Evolutionary conservation across 495 filamentous ascomycete species (phyloP), one percentile per base, ranked within the genome.

Genomic region (Monascus purpureus): DNA sequence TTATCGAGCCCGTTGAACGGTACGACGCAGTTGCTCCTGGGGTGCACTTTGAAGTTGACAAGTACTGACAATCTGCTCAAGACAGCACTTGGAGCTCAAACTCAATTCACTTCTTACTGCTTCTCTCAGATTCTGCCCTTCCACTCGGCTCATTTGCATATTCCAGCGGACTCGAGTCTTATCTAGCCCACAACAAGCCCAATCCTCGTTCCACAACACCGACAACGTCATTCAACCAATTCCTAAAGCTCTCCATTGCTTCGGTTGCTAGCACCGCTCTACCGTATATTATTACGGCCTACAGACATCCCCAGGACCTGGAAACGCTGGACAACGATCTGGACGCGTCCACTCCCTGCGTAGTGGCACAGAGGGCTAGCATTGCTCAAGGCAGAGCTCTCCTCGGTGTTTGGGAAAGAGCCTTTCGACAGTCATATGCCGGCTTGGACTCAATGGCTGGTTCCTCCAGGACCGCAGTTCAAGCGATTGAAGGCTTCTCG

Each of bases 61-160:
- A n/a, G n/a, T n/a, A n/a, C n/a, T n/a, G n/a, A n/a, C n/a, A n/a
- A n/a, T n/a, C n/a, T n/a, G n/a, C n/a, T n/a, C n/a, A n/a, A n/a
- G n/a, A 36, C 36, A 25, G 17, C 7, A 20, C 22, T 33, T 16
- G 37, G 42, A 35, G 42, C 33, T 18, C 37, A 1, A 60, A 30
- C n/a, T 30, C 57, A 1, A 59, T 65, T 17, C 90, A 95, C 57
- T 72, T 82, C 35, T 78, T 95, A 38, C 76, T 96, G 31, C 73
- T 95, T 8, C 79, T 99, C 43, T 80, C 90, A 20, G 90, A 99
- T 67, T 93, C 90, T 6, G 90, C 90, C 23, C 76, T 99, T 6
- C 90, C 90, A 6, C 65, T 99, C 0, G 92, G 92, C 45, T 92
- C 86, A 25, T 99, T 99, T 59, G 90, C 90, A 39, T 99, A 93